These are phyloP conservation scores for Acacia confusa DNA, from an alignment of 306 rosid species.

Conservation along the genomic window DNA sequence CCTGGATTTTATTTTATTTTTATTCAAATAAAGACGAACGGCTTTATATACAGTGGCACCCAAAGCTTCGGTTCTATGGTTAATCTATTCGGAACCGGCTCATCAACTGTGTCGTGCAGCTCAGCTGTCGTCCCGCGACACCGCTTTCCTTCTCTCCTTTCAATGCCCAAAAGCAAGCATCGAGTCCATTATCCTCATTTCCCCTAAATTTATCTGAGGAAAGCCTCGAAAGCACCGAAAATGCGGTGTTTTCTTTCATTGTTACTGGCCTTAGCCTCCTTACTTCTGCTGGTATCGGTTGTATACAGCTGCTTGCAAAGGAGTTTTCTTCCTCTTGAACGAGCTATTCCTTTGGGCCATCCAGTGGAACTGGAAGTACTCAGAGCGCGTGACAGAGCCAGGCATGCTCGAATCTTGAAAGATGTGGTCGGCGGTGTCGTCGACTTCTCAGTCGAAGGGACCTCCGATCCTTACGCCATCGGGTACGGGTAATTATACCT, in stretches of 20 bases:
- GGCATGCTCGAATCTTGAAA: conserved; percentile 75
- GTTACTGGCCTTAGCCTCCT: conserved; percentile 34
- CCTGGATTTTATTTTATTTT: background rate
- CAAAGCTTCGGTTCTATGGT: background rate
- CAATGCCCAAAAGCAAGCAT: conserved; percentile 43
- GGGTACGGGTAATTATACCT: conserved; percentile 61
- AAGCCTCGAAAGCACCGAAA: conserved; percentile 9
- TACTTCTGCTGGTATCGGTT: conserved; percentile 39
- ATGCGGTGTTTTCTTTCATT: conserved; percentile 47
- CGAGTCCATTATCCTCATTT: conserved; percentile 19
- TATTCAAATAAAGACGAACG: background rate
- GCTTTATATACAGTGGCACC: conserved; percentile 6
- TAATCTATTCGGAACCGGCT: background rate
- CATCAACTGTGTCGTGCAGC: conserved; percentile 9
- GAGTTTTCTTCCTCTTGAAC: conserved; percentile 55
- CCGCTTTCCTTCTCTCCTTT: background rate
- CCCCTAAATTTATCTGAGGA: conserved; percentile 4
- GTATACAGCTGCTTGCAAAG: conserved; percentile 45
- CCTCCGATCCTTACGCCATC: conserved; percentile 66
- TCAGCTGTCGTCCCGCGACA: background rate
- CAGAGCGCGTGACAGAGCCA: conserved; percentile 63
- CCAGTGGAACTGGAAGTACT: conserved; percentile 56
- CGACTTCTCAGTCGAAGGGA: conserved; percentile 79
- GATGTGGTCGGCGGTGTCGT: conserved; percentile 58
- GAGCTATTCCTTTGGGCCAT: conserved; percentile 53